A percentile compares a stretch with the other conserved stretches of the same genome.
Conservation (phyloP, 2,329 filamentous ascomycete genomes). For the Alternaria consortialis region DNA sequence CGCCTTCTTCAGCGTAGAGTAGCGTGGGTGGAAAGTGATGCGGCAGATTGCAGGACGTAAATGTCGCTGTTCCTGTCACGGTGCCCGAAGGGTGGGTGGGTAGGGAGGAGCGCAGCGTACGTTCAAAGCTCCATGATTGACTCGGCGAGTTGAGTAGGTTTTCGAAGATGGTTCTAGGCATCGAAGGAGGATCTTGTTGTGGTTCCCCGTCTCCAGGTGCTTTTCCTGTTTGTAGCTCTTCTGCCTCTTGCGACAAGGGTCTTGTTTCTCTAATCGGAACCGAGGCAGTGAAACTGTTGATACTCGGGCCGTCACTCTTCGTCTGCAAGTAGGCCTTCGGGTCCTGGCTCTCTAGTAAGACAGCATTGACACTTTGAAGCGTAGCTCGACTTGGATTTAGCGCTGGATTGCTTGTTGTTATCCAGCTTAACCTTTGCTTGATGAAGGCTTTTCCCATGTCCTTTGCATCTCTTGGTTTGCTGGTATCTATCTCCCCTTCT, state of each 20-base stretch:
- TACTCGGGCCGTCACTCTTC: background rate
- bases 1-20: slow-evolving; percentile 72
- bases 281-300: background rate
- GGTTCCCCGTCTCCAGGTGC: background rate
- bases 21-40: slow-evolving; percentile 61
- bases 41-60: slow-evolving; percentile 62
- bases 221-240: background rate
- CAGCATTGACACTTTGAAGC: slow-evolving; percentile 90
- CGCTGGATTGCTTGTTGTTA: slow-evolving; percentile 79
- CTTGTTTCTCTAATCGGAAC: background rate
- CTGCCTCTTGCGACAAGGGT: background rate
- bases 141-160: slow-evolving; percentile 12
- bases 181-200: background rate
- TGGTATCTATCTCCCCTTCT: slow-evolving; percentile 57
- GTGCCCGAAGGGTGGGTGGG: slow-evolving; percentile 71
- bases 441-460: slow-evolving; percentile 77
- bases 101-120: slow-evolving; percentile 63
- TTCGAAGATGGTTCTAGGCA: slow-evolving; percentile 23
- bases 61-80: slow-evolving; percentile 71
- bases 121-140: slow-evolving; percentile 68
- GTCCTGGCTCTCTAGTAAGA: slow-evolving; percentile 68
- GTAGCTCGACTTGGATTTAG: slow-evolving; percentile 86
- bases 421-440: slow-evolving; percentile 78
- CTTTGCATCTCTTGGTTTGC: background rate
- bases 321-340: slow-evolving; percentile 6